Evolutionary conservation across 225 moss, liverwort and hornwort genomes (phyloP).

Genomic region (Antitrichia curtipendula): DNA sequence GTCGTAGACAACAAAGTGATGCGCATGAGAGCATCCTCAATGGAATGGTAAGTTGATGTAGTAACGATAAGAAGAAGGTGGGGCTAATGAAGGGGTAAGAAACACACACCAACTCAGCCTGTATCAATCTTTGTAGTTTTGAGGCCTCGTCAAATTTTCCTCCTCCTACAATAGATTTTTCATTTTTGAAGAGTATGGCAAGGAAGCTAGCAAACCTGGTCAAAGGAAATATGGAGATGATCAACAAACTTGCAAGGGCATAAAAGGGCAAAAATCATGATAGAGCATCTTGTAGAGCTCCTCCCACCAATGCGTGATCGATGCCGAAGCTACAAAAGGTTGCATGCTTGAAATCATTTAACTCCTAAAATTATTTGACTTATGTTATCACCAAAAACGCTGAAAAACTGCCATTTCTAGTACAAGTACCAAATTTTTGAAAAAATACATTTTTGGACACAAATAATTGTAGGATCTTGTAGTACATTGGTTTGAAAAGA

Average conservation of each 20-base stretch:
- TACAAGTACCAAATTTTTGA: no score
- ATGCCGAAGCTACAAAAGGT: fast-evolving
- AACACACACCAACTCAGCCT: fast-evolving
- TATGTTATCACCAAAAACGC: no score
- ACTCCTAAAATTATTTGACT: no score
- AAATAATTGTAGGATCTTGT: no score
- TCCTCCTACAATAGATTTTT: fast-evolving
- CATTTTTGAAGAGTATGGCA: not conserved
- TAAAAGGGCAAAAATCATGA: not conserved
- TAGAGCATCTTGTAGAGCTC: no score
- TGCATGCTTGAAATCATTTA: no score
- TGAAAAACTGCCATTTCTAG: no score
- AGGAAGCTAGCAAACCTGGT: fast-evolving
- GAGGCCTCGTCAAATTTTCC: not conserved
- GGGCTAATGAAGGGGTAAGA: no score
- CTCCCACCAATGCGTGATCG: not conserved
- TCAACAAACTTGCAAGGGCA: not conserved
- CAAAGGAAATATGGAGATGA: not conserved
- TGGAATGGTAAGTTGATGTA: fast-evolving
- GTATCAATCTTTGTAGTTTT: not conserved
- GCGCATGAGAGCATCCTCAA: not conserved
- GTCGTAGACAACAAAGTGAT: not conserved
- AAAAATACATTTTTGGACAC: no score
- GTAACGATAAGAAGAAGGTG: not conserved
- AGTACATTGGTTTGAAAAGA: no score